phyloP scores from a whole-genome alignment of 805 yeast species.

The Myxozyma udenii region DNA sequence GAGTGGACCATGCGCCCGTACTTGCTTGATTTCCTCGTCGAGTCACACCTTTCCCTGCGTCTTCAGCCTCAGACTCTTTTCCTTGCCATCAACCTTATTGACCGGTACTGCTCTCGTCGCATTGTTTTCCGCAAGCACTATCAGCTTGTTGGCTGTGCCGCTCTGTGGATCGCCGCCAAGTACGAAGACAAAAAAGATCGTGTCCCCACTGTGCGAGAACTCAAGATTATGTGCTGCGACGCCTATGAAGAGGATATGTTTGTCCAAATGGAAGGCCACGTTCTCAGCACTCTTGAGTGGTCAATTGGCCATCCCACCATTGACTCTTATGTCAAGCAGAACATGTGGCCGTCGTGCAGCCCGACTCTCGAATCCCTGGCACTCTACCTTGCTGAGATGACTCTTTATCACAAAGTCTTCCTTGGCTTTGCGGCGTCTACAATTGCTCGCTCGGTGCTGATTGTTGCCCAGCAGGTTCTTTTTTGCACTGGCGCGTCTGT shows the following conservation, averaged over 20 bases:
- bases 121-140: slow-evolving; percentile 81
- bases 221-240: slow-evolving; percentile 68
- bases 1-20: slow-evolving; percentile 68
- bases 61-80: slow-evolving; percentile 65
- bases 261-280: slow-evolving; percentile 74
- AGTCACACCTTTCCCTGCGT: slow-evolving; percentile 56
- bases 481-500: slow-evolving; percentile 3
- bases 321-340: slow-evolving; percentile 44
- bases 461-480: slow-evolving; percentile 36
- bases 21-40: slow-evolving; percentile 75
- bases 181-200: slow-evolving; percentile 70
- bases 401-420: slow-evolving; percentile 37
- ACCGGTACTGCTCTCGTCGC: slow-evolving; percentile 85
- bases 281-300: slow-evolving; percentile 71
- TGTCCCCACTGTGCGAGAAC: slow-evolving; percentile 69
- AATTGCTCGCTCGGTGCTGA: slow-evolving; percentile 40
- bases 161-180: slow-evolving; percentile 90
- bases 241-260: slow-evolving; percentile 60
- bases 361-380: slow-evolving; percentile 33
- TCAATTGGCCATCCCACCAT: slow-evolving; percentile 60
- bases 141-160: slow-evolving; percentile 86
- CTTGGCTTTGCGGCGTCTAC: slow-evolving; percentile 36
- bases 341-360: slow-evolving; percentile 11
- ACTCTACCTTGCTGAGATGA: slow-evolving; percentile 40
- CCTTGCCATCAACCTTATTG: slow-evolving; percentile 73